Conservation (phyloP, 148 eudicot species). For the Silene uniflora region DNA sequence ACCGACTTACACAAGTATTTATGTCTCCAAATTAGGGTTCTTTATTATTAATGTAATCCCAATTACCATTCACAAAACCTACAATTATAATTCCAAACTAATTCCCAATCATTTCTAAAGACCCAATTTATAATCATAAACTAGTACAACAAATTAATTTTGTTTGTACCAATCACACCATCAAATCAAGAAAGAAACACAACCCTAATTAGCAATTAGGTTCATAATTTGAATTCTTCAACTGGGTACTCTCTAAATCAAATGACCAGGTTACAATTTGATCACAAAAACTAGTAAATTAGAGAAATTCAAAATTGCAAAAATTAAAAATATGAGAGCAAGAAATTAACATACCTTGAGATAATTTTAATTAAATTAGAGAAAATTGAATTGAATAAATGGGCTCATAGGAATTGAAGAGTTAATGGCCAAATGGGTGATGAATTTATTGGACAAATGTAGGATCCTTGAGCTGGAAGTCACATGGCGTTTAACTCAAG, state of each 20-base stretch:
- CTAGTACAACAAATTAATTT: too few species aligned
- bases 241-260: not conserved
- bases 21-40: constrained; percentile 3
- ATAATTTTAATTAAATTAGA: not conserved
- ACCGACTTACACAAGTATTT: too few species aligned
- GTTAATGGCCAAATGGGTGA: not conserved
- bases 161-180: not conserved
- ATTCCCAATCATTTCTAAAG: not conserved
- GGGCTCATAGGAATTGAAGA: not conserved
- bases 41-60: not conserved
- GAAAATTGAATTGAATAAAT: not conserved
- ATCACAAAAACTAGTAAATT: not conserved
- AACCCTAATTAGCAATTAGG: not conserved
- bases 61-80: not conserved
- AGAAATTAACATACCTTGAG: not conserved
- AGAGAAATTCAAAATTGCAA: not conserved
- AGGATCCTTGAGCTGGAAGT: not conserved
- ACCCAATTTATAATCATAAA: not conserved
- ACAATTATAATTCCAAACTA: constrained; percentile 2
- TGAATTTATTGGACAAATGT: not conserved
- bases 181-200: not conserved
- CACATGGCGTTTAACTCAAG: constrained; percentile 6
- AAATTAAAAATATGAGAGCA: not conserved
- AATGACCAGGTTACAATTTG: not conserved
- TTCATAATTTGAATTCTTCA: not conserved